Conservation (phyloP, 2,329 filamentous ascomycete genomes). For the Xylaria arbuscula region DNA sequence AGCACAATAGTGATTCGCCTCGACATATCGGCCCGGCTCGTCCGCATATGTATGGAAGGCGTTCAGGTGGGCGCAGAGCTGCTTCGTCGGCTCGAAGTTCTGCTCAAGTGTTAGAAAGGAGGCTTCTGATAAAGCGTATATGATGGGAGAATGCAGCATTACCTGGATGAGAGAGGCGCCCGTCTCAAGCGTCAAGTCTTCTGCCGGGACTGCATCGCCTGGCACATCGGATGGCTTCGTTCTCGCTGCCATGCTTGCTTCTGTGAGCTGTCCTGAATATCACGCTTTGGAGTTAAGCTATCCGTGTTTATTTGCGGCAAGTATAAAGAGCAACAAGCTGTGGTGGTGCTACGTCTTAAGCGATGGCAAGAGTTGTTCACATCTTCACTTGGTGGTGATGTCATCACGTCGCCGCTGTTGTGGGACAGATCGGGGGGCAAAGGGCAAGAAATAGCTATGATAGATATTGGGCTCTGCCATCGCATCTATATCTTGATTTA, state of each 20-base stretch:
- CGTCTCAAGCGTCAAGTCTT: constrained; percentile 69
- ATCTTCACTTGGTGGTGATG: constrained; percentile 18
- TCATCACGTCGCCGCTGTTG: constrained; percentile 17
- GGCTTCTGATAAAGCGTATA: not conserved
- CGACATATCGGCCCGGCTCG: constrained; percentile 75
- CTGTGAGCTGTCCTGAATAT: too few relatives aligned
- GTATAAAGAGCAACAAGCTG: not conserved
- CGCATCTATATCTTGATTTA: not conserved
- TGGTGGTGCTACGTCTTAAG: constrained; percentile 1
- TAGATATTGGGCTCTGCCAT: not conserved
- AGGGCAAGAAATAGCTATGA: not conserved
- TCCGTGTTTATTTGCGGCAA: not conserved
- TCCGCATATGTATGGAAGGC: constrained; percentile 88
- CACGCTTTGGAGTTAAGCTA: not conserved
- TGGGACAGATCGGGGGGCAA: not conserved
- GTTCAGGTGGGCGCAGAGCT: constrained; percentile 84
- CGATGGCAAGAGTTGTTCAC: not conserved
- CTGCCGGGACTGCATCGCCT: constrained; percentile 63
- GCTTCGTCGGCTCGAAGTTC: constrained; percentile 77
- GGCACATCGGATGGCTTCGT: constrained; percentile 49
- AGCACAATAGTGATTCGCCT: constrained; percentile 87
- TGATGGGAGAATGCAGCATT: constrained; percentile 1
- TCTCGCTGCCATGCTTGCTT: constrained; percentile 29
- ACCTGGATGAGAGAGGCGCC: constrained; percentile 70
- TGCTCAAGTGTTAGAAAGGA: constrained; percentile 45